These are phyloP conservation scores for Dioszegia aurantiaca DNA, from an alignment of 768 basidiomycete genomes.

Conservation along the genomic window DNA sequence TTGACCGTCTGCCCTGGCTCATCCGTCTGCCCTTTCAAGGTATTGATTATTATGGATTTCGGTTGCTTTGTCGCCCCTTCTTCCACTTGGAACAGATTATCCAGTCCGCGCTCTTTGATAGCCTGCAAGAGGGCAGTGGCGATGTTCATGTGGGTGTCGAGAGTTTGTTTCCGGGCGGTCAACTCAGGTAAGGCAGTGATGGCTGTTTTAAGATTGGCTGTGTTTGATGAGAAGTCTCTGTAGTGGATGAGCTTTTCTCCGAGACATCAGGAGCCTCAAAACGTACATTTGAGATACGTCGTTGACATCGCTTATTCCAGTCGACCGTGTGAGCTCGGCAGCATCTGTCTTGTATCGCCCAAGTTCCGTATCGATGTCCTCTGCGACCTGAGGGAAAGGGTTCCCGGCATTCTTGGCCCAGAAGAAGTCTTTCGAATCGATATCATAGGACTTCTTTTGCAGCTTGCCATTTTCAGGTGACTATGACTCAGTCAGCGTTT, in stretches of 20 bases:
- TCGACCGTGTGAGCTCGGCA: conserved; percentile 91
- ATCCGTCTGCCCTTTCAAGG: conserved; percentile 62
- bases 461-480: conserved; percentile 60
- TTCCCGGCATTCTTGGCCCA: conserved; percentile 95
- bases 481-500: conserved; percentile 29
- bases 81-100: conserved; percentile 96
- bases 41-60: conserved; percentile 75
- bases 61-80: conserved; percentile 86
- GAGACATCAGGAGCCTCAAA: conserved; percentile 6
- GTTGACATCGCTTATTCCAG: conserved; percentile 91
- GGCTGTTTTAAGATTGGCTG: conserved; percentile 89
- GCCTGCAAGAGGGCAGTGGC: conserved; percentile 91
- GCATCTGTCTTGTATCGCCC: conserved; percentile 92
- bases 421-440: conserved; percentile 98
- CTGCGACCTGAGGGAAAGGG: conserved; percentile 97
- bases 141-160: conserved; percentile 99
- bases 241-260: background rate
- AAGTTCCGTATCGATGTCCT: conserved; percentile 89
- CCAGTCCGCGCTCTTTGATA: conserved; percentile 89
- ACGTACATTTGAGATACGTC: conserved; percentile 89
- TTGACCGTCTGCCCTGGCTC: conserved; percentile 62
- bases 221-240: conserved; percentile 89
- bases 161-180: conserved; percentile 90
- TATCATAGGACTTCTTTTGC: conserved; percentile 76
- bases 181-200: conserved; percentile 95